Evolutionary conservation across 306 rosid species (phyloP), one percentile per base, ranked within the genome.

Genomic region (Cicer yamashitae): DNA sequence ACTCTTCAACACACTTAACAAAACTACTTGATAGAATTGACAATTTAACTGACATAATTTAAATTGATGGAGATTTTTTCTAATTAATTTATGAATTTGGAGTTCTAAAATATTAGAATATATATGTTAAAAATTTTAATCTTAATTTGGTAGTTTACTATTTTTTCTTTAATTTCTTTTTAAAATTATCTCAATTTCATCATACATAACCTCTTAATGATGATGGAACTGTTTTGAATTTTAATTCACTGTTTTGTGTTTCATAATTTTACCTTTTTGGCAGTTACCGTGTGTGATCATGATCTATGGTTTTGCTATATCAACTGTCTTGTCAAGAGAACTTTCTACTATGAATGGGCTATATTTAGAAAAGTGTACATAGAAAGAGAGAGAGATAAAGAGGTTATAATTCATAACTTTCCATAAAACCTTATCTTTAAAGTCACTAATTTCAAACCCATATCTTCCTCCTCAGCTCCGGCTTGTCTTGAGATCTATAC

Each of bases 361-460:
- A 43, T 50, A 58, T 58, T 58, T 30, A 25, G 64, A 58, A 58
- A 58, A 58, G 64, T 58, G 64, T 25, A 61, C 14, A 74, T 51
- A 52, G 76, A 84, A 63, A 78, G 71, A 18, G 62, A 18, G 62
- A 48, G 22, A n/a, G 20, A 67, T 37, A 47, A 64, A 67, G 64
- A 52, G 2, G 7, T 7, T 51, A 72, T 64, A 12, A 1, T 39
- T 13, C 57, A 46, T 22, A 78, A 72, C 74, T 79, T 72, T 64
- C 41, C 25, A 54, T 67, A 53, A 62, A 71, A 79, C 60, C 73
- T 63, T 79, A 82, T 82, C 77, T 76, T 79, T 57, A 4, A 4
- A 12, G 41, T 40, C 75, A 7, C 70, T 72, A 79, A 53, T 79
- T 79, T 83, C 78, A 81, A 82, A 80, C 71, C 57, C 68, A 54